phyloP scores from a whole-genome alignment of 2,329 filamentous ascomycete genomes.

The Nannizziopsis arthrosporioides region DNA sequence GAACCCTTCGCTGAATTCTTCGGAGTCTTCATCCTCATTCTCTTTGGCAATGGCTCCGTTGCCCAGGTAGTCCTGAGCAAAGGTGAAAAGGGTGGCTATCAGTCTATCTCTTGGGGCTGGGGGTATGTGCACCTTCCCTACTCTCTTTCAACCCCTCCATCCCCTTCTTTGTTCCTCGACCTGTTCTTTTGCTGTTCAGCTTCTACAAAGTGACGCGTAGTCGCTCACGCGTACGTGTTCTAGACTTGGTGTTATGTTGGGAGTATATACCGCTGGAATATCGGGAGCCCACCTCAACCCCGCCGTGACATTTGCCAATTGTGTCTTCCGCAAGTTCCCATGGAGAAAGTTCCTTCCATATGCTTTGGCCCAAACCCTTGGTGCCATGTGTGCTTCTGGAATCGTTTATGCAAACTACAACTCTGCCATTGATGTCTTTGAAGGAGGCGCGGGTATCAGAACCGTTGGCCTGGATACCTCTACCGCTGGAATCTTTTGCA shows the following conservation, averaged over 20 bases:
- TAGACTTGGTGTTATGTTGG: slow-evolving; percentile 56
- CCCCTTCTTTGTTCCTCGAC: not conserved
- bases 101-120: slow-evolving; percentile 43
- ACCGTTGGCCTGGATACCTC: slow-evolving; percentile 50
- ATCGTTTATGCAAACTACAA: slow-evolving; percentile 54
- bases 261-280: slow-evolving; percentile 49
- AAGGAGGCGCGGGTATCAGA: slow-evolving; percentile 47
- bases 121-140: slow-evolving; percentile 26
- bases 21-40: slow-evolving; percentile 54
- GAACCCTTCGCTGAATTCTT: slow-evolving; percentile 58
- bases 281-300: slow-evolving; percentile 59
- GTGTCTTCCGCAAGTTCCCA: slow-evolving; percentile 55
- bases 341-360: slow-evolving; percentile 62
- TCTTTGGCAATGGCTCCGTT: slow-evolving; percentile 61
- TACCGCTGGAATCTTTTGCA: slow-evolving; percentile 61
- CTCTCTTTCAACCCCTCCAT: slow-evolving; percentile 3
- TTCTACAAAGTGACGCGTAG: not conserved
- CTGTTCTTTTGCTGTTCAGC: not conserved
- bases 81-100: slow-evolving; percentile 36
- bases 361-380: slow-evolving; percentile 52
- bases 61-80: slow-evolving; percentile 54
- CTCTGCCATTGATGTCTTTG: slow-evolving; percentile 52
- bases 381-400: slow-evolving; percentile 51
- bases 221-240: slow-evolving; percentile 6
- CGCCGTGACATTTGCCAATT: slow-evolving; percentile 59